Evolutionary conservation across 495 filamentous ascomycete species (phyloP).

Genomic region (Rusavskia elegans): DNA sequence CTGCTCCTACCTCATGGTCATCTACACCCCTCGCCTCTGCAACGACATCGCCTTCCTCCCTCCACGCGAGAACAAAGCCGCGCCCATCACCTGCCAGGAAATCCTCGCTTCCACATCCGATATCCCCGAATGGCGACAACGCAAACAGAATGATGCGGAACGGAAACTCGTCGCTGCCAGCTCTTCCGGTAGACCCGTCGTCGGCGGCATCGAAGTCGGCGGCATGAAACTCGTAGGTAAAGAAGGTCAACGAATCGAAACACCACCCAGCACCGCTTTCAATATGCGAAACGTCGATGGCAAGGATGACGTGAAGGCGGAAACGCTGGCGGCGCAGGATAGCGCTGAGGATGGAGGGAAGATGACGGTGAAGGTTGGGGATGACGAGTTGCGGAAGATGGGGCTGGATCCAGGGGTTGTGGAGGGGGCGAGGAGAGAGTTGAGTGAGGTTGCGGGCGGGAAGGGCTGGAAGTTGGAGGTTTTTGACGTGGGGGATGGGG

Average conservation of each 20-base stretch:
- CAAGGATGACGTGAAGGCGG: constrained; percentile 19
- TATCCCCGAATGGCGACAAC: constrained; percentile 38
- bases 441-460: constrained; percentile 24
- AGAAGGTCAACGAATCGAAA: constrained; percentile 39
- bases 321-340: constrained; percentile 33
- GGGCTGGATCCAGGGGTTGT: constrained; percentile 53
- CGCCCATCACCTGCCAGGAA: constrained; percentile 61
- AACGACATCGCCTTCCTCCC: constrained; percentile 85
- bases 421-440: constrained; percentile 44
- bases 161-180: constrained; percentile 24
- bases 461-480: constrained; percentile 34
- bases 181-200: constrained; percentile 22
- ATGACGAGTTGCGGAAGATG: constrained; percentile 50
- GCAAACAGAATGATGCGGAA: constrained; percentile 27
- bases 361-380: constrained; percentile 28
- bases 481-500: constrained; percentile 25
- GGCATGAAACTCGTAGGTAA: constrained; percentile 38
- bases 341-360: constrained; percentile 35
- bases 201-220: constrained; percentile 46
- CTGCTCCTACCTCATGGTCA: constrained; percentile 87
- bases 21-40: constrained; percentile 86
- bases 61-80: constrained; percentile 61
- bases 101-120: constrained; percentile 44
- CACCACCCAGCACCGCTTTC: constrained; percentile 21
- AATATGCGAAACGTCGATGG: not conserved